phyloP scores from a whole-genome alignment of 305 asterid genomes.

The Fraxinus floribunda region DNA sequence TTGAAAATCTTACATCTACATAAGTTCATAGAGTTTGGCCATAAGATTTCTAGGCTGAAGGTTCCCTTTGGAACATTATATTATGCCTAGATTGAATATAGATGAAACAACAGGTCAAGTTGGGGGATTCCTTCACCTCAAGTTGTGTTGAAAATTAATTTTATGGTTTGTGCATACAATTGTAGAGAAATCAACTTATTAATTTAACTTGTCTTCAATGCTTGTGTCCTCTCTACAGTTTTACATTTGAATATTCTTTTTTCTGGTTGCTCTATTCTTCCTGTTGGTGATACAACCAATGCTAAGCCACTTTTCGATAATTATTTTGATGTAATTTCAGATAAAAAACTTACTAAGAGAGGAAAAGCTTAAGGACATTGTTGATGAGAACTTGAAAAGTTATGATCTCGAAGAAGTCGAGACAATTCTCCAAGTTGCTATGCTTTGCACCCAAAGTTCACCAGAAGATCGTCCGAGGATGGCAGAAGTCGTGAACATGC shows the following conservation, averaged over 20 bases:
- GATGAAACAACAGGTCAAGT: too few species aligned
- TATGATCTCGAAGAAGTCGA: constrained; percentile 61
- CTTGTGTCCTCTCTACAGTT: background rate
- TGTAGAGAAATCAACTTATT: background rate
- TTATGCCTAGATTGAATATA: too few species aligned
- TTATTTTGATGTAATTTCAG: constrained; percentile 27
- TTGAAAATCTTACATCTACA: background rate
- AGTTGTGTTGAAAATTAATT: too few species aligned
- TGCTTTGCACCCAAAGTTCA: constrained; percentile 73
- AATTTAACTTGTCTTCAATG: background rate
- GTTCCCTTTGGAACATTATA: too few species aligned
- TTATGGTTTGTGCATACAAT: background rate
- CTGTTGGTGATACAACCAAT: background rate
- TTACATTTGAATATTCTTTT: background rate
- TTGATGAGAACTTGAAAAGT: constrained; percentile 52
- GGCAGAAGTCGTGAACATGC: constrained; percentile 71
- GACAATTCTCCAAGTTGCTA: constrained; percentile 73
- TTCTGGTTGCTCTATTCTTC: background rate
- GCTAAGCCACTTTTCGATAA: background rate
- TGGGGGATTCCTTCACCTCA: too few species aligned
- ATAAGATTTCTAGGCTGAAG: background rate
- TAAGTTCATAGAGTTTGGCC: background rate
- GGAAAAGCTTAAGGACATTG: constrained; percentile 59
- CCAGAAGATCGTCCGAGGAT: constrained; percentile 84
- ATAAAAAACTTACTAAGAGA: constrained; percentile 71